phyloP scores from a whole-genome alignment of 1,284 basidiomycete genomes.

The Irpex sp. region DNA sequence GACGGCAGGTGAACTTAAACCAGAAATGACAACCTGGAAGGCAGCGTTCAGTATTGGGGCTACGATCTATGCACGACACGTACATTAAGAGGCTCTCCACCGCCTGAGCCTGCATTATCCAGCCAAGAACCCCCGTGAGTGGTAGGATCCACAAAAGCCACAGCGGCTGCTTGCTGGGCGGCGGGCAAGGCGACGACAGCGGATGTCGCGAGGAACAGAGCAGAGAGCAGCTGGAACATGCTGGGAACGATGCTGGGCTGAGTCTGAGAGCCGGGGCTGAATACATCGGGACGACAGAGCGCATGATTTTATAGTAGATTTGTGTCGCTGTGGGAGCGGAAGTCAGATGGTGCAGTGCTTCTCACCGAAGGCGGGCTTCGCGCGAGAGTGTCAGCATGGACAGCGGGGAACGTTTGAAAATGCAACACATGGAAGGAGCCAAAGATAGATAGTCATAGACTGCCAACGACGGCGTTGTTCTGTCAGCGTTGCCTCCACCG shows the following conservation, averaged over 20 bases:
- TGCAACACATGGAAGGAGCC: neutral
- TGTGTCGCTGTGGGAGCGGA: neutral
- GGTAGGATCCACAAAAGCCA: slow-evolving; percentile 12
- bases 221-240: neutral
- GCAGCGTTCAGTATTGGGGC: neutral
- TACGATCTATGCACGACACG: neutral
- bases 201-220: neutral
- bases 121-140: slow-evolving; percentile 28
- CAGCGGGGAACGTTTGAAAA: neutral
- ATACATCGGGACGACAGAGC: neutral
- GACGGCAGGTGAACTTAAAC: slow-evolving; percentile 57
- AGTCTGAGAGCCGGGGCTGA: neutral
- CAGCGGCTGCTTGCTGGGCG: neutral
- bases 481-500: no score
- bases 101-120: slow-evolving; percentile 25
- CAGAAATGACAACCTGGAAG: slow-evolving; percentile 48
- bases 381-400: neutral
- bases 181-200: neutral
- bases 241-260: neutral
- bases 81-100: slow-evolving; percentile 38
- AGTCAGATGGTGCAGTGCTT: neutral
- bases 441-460: neutral
- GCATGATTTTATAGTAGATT: neutral
- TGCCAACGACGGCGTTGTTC: no score
- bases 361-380: neutral